These are phyloP conservation scores for Achaetomiella virescens DNA, from an alignment of 495 filamentous ascomycete species.

Conservation along the genomic window DNA sequence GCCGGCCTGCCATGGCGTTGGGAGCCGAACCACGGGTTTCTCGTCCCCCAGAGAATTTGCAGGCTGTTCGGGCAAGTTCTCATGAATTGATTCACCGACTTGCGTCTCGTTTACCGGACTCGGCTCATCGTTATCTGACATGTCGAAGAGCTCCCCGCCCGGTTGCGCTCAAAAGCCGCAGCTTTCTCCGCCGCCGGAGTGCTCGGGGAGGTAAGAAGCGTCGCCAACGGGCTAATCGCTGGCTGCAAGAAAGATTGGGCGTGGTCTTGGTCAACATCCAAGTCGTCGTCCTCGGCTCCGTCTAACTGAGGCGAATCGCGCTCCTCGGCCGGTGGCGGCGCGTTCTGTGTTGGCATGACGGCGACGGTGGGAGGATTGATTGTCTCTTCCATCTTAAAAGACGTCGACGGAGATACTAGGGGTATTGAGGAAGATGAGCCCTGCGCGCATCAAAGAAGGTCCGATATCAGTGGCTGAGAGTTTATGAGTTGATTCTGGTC, in stretches of 20 bases:
- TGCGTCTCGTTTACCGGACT: not conserved
- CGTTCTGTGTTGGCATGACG: not conserved
- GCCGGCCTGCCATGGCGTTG: constrained; percentile 49
- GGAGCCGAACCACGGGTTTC: constrained; percentile 23
- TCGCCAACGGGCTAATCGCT: constrained; percentile 67
- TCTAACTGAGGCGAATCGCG: constrained; percentile 17
- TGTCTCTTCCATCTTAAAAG: not conserved
- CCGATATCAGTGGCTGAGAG: too few relatives aligned
- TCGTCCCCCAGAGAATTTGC: not conserved
- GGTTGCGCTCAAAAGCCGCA: constrained; percentile 56
- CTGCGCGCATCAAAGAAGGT: not conserved
- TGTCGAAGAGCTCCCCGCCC: constrained; percentile 50
- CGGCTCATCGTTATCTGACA: constrained; percentile 13
- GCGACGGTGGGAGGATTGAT: not conserved
- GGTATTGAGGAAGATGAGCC: not conserved
- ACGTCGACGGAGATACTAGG: not conserved
- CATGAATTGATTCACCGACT: too few relatives aligned
- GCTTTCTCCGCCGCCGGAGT: constrained; percentile 73
- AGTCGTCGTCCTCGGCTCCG: constrained; percentile 22
- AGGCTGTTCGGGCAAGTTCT: not conserved
- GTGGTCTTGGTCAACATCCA: constrained; percentile 47
- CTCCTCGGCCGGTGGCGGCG: constrained; percentile 5
- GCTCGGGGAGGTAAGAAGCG: constrained; percentile 59
- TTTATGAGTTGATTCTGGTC: not conserved
- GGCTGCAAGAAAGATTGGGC: constrained; percentile 64